Evolutionary conservation across 1,284 basidiomycete genomes (phyloP), one percentile per base, ranked within the genome.

Genomic region (Coniferiporia weirii): DNA sequence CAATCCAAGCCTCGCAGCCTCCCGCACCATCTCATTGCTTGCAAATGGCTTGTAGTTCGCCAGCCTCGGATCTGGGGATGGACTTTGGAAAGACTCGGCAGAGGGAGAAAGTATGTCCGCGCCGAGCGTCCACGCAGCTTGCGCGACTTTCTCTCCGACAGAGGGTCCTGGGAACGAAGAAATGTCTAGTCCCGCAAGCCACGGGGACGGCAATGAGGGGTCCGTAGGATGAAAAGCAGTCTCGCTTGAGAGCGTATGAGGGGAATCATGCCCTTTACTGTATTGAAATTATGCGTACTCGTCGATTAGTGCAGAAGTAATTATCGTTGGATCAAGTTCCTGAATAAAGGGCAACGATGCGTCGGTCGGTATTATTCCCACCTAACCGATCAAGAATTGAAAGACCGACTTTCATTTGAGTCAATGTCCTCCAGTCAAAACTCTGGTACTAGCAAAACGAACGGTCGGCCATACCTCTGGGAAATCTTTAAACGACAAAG

Each of bases 381-480:
- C n/a, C 34, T 44, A 46, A 38, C 44, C 40, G 45, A 49, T 20
- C 38, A 48, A 10, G 43, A 57, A 52, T 55, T 55, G 19, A 56
- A 13, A n/a, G 12, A 54, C 61, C 22, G 63, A 81, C 82, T 77
- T 86, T 87, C 85, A 89, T 89, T 22, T 73, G 78, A 57, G 83
- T 68, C n/a, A 89, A 65, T 13, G 85, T 84, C 63, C 87, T 76
- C 87, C 87, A 89, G 66, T 89, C 86, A 64, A 89, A 88, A 66
- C 85, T 88, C 73, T 89, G 85, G 65, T 82, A 88, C 85, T 89
- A 59, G 15, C 9, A 40, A 40, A 40, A 40, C 2, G 38, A 40
- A 40, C 15, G 1, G 8, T 40, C 44, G 50, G 44, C 54, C 4
- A 22, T 5, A n/a, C 15, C 4, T 22, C 4, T 32, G 36, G 27